Evolutionary conservation across 176 grass and related monocot genomes (phyloP).

Genomic region (Puccinellia tenuiflora): DNA sequence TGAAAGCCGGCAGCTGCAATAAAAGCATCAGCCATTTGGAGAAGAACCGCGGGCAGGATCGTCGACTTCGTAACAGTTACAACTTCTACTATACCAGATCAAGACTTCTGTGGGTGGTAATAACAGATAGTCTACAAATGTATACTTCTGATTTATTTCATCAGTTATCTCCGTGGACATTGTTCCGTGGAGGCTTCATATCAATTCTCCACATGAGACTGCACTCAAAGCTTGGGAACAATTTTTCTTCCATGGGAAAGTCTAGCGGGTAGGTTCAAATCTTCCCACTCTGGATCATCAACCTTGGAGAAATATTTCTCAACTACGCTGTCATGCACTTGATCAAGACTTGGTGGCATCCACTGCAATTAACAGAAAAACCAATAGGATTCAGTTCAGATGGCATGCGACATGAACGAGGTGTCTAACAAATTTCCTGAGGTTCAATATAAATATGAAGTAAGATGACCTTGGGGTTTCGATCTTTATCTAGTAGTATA

Average conservation of each 20-base stretch:
- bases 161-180: neutral
- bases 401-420: neutral
- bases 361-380: conserved; percentile 56
- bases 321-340: conserved; percentile 47
- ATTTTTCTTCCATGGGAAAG: conserved; percentile 27
- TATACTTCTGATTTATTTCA: neutral
- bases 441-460: neutral
- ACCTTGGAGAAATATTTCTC: conserved; percentile 69
- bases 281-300: conserved; percentile 69
- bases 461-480: conserved; percentile 72
- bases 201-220: neutral
- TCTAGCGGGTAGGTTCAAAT: conserved; percentile 50
- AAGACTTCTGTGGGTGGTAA: neutral
- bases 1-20: neutral
- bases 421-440: neutral
- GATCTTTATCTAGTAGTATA: conserved; percentile 82
- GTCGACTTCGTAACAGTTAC: neutral
- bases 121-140: neutral
- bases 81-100: neutral
- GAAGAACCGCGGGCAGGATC: neutral
- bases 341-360: conserved; percentile 68
- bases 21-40: neutral
- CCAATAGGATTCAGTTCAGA: neutral
- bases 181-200: neutral
- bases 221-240: conserved; percentile 61